These are phyloP conservation scores for Guyanaporus albipodus DNA, from an alignment of 768 basidiomycete genomes.

Conservation along the genomic window DNA sequence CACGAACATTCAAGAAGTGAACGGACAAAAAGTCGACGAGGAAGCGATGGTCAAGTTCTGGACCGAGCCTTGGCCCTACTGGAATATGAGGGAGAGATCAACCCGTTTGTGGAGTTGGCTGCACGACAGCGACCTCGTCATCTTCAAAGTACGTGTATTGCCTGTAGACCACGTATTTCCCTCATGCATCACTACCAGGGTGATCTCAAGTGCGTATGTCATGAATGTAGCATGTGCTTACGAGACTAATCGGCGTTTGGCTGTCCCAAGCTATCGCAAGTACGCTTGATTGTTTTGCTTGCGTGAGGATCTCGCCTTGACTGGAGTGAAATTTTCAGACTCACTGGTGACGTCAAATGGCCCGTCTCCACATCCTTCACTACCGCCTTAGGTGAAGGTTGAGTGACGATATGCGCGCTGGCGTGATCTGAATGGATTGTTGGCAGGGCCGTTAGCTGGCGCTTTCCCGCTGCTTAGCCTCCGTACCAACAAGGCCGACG, in stretches of 20 bases:
- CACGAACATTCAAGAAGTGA: constrained; percentile 28
- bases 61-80: constrained; percentile 74
- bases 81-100: constrained; percentile 60
- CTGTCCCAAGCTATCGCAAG: constrained; percentile 72
- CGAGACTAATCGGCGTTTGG: constrained; percentile 1
- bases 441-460: constrained; percentile 68
- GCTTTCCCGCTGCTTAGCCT: constrained; percentile 80
- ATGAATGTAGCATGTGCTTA: background rate
- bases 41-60: constrained; percentile 49
- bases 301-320: constrained; percentile 1
- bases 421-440: constrained; percentile 3
- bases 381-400: constrained; percentile 58
- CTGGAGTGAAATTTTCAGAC: constrained; percentile 39
- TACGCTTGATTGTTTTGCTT: constrained; percentile 34
- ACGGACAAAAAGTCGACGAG: constrained; percentile 23
- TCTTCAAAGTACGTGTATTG: constrained; percentile 66
- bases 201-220: constrained; percentile 77
- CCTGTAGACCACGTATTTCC: background rate
- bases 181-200: constrained; percentile 47
- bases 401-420: background rate
- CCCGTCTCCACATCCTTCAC: constrained; percentile 73
- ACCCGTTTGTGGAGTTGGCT: constrained; percentile 50
- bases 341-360: constrained; percentile 89
- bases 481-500: constrained; percentile 94
- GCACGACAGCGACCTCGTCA: constrained; percentile 57